Percentiles rank a stretch among this genome's conserved stretches.
Conservation (phyloP, 1,139 yeast genomes). For the Diutina mesorugosa region DNA sequence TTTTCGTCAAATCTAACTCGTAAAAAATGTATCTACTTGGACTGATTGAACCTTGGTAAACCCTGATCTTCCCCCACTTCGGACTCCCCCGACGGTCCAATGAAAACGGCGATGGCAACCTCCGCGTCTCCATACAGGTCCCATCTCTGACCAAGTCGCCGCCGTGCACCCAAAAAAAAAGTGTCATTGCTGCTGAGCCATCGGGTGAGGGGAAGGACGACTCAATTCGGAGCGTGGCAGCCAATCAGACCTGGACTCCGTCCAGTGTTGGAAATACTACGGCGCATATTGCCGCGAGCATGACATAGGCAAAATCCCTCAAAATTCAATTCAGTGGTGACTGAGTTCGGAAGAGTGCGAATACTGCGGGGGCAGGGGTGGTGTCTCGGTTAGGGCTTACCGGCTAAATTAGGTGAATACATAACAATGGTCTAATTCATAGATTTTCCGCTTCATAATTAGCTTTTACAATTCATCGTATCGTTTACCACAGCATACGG, state of each 20-base stretch:
- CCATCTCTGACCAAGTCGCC: not conserved
- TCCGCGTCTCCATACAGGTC: not conserved
- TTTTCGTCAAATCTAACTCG: not conserved
- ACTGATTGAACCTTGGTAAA: not conserved
- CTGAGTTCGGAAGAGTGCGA: not conserved
- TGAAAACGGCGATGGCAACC: not conserved
- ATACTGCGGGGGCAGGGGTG: not conserved
- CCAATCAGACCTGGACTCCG: not conserved
- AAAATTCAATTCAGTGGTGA: not conserved
- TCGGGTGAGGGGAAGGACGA: not conserved
- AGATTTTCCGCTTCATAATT: not conserved
- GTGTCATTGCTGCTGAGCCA: not conserved
- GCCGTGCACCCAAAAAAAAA: not conserved
- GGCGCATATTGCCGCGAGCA: not conserved
- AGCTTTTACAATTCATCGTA: no score
- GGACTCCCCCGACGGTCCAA: not conserved
- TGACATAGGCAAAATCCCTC: not conserved
- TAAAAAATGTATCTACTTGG: not conserved
- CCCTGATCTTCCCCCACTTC: not conserved
- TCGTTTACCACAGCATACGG: not conserved
- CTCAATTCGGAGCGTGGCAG: not conserved
- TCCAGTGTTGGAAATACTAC: not conserved
- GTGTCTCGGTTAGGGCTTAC: not conserved
- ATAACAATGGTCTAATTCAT: not conserved
- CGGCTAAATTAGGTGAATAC: not conserved